Evolutionary conservation across 495 filamentous ascomycete genomes (phyloP).

Genomic region (Rhypophila decipiens): DNA sequence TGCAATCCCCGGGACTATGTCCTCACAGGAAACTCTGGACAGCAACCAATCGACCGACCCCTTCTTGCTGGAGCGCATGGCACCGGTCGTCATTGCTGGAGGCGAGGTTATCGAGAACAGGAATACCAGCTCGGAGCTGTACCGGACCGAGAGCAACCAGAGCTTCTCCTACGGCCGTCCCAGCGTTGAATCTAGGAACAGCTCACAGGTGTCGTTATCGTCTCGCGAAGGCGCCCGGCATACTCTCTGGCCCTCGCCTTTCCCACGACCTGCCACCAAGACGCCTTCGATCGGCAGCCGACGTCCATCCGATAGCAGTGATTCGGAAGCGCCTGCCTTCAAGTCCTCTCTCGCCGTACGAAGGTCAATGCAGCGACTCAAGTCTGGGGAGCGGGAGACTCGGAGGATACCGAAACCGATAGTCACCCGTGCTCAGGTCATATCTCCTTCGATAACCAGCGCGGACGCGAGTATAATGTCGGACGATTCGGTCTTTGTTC

Average conservation of each 20-base stretch:
- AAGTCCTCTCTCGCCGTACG: slow-evolving; percentile 45
- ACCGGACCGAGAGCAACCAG: slow-evolving; percentile 57
- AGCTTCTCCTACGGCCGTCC: slow-evolving; percentile 44
- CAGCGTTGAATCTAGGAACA: slow-evolving; percentile 44
- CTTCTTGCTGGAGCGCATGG: slow-evolving; percentile 66
- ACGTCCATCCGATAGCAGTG: slow-evolving; percentile 47
- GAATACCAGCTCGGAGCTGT: slow-evolving; percentile 48
- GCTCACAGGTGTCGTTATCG: slow-evolving; percentile 35
- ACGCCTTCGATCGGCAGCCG: slow-evolving; percentile 21
- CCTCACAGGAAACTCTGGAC: slow-evolving; percentile 42
- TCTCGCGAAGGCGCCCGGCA: slow-evolving; percentile 32
- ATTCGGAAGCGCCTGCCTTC: slow-evolving; percentile 34
- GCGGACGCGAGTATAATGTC: slow-evolving; percentile 46
- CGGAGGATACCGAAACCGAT: slow-evolving; percentile 39
- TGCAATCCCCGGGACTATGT: slow-evolving; percentile 39
- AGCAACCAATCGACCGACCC: slow-evolving; percentile 39
- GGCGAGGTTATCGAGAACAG: slow-evolving; percentile 56
- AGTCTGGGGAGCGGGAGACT: slow-evolving; percentile 28
- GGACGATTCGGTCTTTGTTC: slow-evolving; percentile 39
- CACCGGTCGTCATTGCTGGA: slow-evolving; percentile 82
- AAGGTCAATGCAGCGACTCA: slow-evolving; percentile 45
- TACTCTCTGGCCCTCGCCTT: slow-evolving; percentile 46
- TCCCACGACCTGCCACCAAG: slow-evolving; percentile 27
- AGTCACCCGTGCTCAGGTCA: slow-evolving; percentile 26
- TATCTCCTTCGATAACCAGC: slow-evolving; percentile 42